Conservation (phyloP, 805 yeast genomes). For the Wickerhamiella azymoides region DNA sequence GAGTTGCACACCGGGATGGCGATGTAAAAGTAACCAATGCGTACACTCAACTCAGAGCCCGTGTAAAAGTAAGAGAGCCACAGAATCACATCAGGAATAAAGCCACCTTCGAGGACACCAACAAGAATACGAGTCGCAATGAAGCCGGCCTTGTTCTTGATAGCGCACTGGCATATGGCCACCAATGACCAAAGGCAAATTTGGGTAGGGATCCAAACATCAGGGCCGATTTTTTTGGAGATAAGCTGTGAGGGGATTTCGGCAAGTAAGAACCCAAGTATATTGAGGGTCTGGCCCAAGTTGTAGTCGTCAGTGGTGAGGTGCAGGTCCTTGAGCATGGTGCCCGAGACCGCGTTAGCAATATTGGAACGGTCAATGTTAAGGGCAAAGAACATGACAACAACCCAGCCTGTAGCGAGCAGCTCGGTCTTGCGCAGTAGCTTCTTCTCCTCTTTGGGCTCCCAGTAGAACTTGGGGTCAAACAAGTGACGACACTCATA, state of each 20-base stretch:
- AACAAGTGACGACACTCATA: constrained; percentile 44
- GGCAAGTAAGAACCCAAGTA: constrained; percentile 40
- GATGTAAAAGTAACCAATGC: constrained; percentile 49
- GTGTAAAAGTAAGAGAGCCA: constrained; percentile 60
- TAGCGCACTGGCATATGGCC: constrained; percentile 37
- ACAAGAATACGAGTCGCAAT: constrained; percentile 36
- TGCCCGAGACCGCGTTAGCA: constrained; percentile 44
- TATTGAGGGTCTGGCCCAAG: constrained; percentile 43
- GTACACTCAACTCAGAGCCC: constrained; percentile 39
- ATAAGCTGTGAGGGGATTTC: constrained; percentile 58
- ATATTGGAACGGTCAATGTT: constrained; percentile 48
- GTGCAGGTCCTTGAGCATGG: constrained; percentile 36
- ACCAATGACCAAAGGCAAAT: constrained; percentile 44
- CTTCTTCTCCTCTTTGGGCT: constrained; percentile 35
- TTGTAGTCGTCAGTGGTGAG: constrained; percentile 46
- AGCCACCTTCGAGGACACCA: constrained; percentile 55
- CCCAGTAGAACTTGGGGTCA: constrained; percentile 48
- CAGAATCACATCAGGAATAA: constrained; percentile 48
- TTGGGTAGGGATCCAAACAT: constrained; percentile 49
- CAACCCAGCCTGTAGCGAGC: constrained; percentile 44
- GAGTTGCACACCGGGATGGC: constrained; percentile 38
- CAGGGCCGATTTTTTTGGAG: constrained; percentile 51
- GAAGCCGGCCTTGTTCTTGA: constrained; percentile 32
- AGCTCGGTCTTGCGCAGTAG: constrained; percentile 40
- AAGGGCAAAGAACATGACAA: constrained; percentile 44